These are phyloP conservation scores for Rubia peregrina DNA, from an alignment of 305 asterid genomes.

Conservation along the genomic window DNA sequence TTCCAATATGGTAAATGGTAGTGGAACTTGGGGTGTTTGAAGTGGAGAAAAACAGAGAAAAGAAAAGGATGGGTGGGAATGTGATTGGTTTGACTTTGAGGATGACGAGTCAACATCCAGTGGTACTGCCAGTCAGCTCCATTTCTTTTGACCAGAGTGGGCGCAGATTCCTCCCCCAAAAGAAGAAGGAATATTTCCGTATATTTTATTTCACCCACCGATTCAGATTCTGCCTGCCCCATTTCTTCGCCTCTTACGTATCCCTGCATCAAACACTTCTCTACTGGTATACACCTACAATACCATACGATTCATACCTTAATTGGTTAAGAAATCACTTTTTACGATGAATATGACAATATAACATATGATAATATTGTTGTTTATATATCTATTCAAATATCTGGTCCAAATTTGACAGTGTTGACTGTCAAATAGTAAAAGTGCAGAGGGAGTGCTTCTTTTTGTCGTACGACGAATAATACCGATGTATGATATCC, in stretches of 20 bases:
- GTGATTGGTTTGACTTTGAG: slow-evolving; percentile 10
- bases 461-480: no score
- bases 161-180: slow-evolving; percentile 12
- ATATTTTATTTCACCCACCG: slow-evolving; percentile 3
- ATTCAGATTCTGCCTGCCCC: slow-evolving; percentile 9
- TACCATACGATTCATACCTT: no score
- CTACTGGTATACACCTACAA: no score
- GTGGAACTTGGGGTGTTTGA: neutral
- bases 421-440: no score
- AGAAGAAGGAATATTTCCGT: neutral
- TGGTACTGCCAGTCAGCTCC: neutral
- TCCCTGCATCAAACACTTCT: neutral
- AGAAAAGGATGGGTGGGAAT: neutral
- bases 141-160: slow-evolving; percentile 13
- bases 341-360: no score
- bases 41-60: neutral
- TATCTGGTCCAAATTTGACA: no score
- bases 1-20: neutral
- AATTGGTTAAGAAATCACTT: no score
- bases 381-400: no score
- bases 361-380: no score
- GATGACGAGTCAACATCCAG: neutral
- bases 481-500: no score
- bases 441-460: no score
- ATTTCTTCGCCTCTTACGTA: neutral